These are phyloP conservation scores for Rubroshorea leprosula DNA, from an alignment of 345 rosid species.

Conservation along the genomic window DNA sequence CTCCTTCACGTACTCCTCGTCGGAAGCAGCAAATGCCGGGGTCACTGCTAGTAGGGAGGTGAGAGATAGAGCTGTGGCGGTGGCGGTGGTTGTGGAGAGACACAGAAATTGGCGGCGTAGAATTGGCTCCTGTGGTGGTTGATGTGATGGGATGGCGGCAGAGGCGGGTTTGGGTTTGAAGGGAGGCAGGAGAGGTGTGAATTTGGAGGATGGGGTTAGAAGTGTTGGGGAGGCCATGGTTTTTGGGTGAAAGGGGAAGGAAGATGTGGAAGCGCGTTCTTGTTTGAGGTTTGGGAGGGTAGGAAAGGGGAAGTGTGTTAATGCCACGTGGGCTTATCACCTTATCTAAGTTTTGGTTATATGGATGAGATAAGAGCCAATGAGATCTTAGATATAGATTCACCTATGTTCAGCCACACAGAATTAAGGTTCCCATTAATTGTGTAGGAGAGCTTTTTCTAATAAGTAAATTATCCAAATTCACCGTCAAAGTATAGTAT, in stretches of 20 bases:
- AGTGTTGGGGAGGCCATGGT: slow-evolving; percentile 72
- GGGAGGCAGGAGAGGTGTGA: slow-evolving; percentile 26
- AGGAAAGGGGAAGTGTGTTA: slow-evolving; percentile 19
- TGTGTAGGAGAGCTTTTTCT: too few species aligned
- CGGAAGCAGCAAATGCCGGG: slow-evolving; percentile 47
- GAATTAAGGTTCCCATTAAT: too few species aligned
- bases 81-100: slow-evolving; percentile 28
- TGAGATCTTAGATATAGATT: slow-evolving; percentile 7
- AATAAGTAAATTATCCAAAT: too few species aligned
- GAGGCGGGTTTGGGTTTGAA: slow-evolving; percentile 19
- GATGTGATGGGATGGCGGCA: slow-evolving; percentile 14
- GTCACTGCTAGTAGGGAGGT: slow-evolving; percentile 16
- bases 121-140: slow-evolving; percentile 10
- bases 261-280: slow-evolving; percentile 3
- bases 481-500: too few species aligned
- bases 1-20: slow-evolving; percentile 83
- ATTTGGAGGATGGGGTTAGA: slow-evolving; percentile 48
- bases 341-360: slow-evolving; percentile 50
- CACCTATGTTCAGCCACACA: background rate
- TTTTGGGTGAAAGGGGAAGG: slow-evolving; percentile 10
- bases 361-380: slow-evolving; percentile 30
- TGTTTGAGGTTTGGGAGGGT: slow-evolving; percentile 7
- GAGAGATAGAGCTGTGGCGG: slow-evolving; percentile 22
- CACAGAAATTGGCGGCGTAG: slow-evolving; percentile 60
- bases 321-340: slow-evolving; percentile 88